Evolutionary conservation across 176 grass and related monocot species (phyloP).

Genomic region (Typha latifolia): DNA sequence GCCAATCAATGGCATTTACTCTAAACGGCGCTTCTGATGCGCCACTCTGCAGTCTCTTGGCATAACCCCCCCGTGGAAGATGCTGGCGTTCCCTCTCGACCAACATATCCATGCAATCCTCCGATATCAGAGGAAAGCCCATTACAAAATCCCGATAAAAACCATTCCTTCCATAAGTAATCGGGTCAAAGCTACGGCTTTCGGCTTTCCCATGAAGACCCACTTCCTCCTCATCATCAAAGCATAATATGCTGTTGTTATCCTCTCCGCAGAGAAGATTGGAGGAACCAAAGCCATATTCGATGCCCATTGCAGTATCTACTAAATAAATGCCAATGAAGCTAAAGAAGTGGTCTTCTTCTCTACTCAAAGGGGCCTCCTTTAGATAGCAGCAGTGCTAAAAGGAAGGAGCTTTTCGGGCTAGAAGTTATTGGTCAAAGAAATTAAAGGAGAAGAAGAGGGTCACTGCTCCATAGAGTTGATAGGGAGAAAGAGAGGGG

Average conservation of each 20-base stretch:
- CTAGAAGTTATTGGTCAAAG: too few species aligned
- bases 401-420: too few species aligned
- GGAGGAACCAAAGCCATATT: conserved; percentile 68
- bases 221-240: conserved; percentile 51
- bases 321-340: too few species aligned
- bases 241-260: conserved; percentile 55
- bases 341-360: too few species aligned
- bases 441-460: too few species aligned
- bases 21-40: conserved; percentile 48
- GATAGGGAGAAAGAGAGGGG: too few species aligned
- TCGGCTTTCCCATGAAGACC: too few species aligned
- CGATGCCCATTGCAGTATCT: conserved; percentile 31
- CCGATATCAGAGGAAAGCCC: conserved; percentile 41
- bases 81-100: conserved; percentile 58
- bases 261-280: conserved; percentile 84
- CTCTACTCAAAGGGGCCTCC: too few species aligned
- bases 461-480: too few species aligned
- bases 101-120: conserved; percentile 32
- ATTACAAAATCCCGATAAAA: conserved; percentile 15
- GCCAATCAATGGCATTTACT: conserved; percentile 79
- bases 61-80: conserved; percentile 35
- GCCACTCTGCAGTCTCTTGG: conserved; percentile 37
- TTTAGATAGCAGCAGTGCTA: too few species aligned
- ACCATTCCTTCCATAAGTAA: conserved; percentile 6
- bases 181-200: background rate